Evolutionary conservation across 2,329 filamentous ascomycete genomes (phyloP), one percentile per base, ranked within the genome.

Genomic region (Cadophora malorum): DNA sequence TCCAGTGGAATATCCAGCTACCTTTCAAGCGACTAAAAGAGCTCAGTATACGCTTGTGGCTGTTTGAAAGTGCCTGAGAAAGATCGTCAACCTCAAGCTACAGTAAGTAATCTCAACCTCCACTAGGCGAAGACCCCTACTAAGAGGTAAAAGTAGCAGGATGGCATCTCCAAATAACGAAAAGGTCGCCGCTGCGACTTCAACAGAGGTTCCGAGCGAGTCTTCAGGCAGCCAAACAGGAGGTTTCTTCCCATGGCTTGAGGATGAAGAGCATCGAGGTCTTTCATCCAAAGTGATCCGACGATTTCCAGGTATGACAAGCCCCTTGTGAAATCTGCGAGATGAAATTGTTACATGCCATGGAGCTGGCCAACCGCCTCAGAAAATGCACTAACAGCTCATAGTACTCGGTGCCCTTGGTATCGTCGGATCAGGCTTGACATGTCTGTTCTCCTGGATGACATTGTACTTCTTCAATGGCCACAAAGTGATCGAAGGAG

Each of bases 191-290:
- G 33, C 50, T 21, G 50, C 62, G 7, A 56, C 49, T 21, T 58
- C 63, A 49, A 21, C 41, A 47, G 63, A 65, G 31, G 21, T 65
- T 23, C 52, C 60, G 19, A 31, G 38, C 10, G 25, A 49, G 19
- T 63, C 60, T 10, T 56, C 64, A 2, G 41, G 10, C 16, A 62
- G 59, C 35, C 52, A 67, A 19, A 58, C 56, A 33, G 60, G 25
- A 10, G 49, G 14, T 58, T 68, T 68, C 49, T 68, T 68, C 28
- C 66, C 66, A 21, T 68, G 66, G 66, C 66, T 68, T 10, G 66
- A 68, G 35, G 58, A 50, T 28, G 66, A 63, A 19, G 63, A 63
- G 10, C 49, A 65, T 16, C 38, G 35, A 31, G 45, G 38, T 14
- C 23, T 68, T n/a, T 35, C 56, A 7, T n/a, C 41, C 21, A 65